These are phyloP conservation scores for Eremomyces bilateralis DNA, from an alignment of 495 filamentous ascomycete species.

Conservation along the genomic window DNA sequence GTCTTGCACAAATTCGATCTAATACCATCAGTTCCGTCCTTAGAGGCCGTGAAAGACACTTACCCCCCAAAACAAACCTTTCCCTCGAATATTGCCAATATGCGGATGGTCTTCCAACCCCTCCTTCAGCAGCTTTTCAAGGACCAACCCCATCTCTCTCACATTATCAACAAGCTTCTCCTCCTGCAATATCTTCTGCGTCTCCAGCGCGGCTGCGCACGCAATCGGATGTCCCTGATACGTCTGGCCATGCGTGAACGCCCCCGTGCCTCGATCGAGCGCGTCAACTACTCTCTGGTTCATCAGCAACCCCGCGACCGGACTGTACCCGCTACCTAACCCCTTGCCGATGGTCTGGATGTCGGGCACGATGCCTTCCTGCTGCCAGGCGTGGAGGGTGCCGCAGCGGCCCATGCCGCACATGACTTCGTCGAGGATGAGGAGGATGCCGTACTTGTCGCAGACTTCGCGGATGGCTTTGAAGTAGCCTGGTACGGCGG, in stretches of 20 bases:
- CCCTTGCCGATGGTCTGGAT: slow-evolving; percentile 23
- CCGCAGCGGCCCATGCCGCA: slow-evolving; percentile 28
- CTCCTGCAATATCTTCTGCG: slow-evolving; percentile 34
- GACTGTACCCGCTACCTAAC: slow-evolving; percentile 9
- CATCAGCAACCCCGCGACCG: slow-evolving; percentile 9
- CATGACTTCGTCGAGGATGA: slow-evolving; percentile 66
- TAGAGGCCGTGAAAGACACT: background rate
- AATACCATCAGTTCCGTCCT: background rate
- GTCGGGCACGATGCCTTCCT: slow-evolving; percentile 21
- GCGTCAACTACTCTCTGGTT: slow-evolving; percentile 6
- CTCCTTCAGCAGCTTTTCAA: slow-evolving; percentile 24
- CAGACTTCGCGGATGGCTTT: slow-evolving; percentile 39
- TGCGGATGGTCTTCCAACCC: slow-evolving; percentile 27
- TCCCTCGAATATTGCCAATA: slow-evolving; percentile 43
- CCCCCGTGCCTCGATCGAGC: slow-evolving; percentile 5
- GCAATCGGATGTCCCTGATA: slow-evolving; percentile 38
- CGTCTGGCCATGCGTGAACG: slow-evolving; percentile 13
- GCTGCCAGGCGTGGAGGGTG: slow-evolving; percentile 20
- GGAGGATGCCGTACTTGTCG: slow-evolving; percentile 38
- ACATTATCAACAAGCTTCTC: slow-evolving; percentile 33
- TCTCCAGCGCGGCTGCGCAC: slow-evolving; percentile 37
- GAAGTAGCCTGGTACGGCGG: slow-evolving; percentile 42
- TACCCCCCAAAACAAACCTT: slow-evolving; percentile 40
- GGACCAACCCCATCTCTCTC: slow-evolving; percentile 24
- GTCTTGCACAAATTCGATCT: slow-evolving; percentile 34